A percentile compares a stretch with the other conserved stretches of the same genome.
phyloP scores from a whole-genome alignment of 2,329 filamentous ascomycete genomes.

The Microdochium bolleyi region DNA sequence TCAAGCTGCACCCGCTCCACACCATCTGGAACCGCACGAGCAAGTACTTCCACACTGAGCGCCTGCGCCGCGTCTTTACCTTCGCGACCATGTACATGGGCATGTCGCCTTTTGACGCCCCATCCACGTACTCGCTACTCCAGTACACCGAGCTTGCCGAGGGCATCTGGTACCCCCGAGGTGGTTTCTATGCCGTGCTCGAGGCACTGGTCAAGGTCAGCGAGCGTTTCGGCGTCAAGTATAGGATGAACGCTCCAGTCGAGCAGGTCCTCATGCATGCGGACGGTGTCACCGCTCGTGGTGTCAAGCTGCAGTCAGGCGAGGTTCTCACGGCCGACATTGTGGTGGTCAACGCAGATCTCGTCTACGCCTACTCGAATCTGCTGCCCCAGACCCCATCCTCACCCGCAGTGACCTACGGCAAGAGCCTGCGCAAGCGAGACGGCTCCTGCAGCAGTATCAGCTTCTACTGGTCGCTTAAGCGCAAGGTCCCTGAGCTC shows the following conservation, averaged over 20 bases:
- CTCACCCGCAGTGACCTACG: slow-evolving; percentile 17
- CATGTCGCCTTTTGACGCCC: slow-evolving; percentile 70
- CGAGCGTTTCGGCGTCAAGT: slow-evolving; percentile 52
- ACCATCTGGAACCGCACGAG: slow-evolving; percentile 59
- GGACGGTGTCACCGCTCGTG: slow-evolving; percentile 44
- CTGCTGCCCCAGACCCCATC: slow-evolving; percentile 44
- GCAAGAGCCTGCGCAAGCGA: slow-evolving; percentile 32
- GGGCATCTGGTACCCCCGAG: slow-evolving; percentile 68
- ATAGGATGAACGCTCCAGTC: slow-evolving; percentile 52
- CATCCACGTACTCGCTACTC: slow-evolving; percentile 64
- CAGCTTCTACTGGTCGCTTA: slow-evolving; percentile 69
- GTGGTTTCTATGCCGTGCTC: slow-evolving; percentile 61
- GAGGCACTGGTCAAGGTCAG: slow-evolving; percentile 57
- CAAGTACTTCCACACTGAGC: slow-evolving; percentile 62
- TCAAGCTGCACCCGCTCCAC: slow-evolving; percentile 62
- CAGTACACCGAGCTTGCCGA: slow-evolving; percentile 71
- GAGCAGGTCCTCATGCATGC: slow-evolving; percentile 41
- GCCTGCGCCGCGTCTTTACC: slow-evolving; percentile 63
- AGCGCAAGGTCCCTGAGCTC: slow-evolving; percentile 52
- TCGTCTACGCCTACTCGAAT: slow-evolving; percentile 67
- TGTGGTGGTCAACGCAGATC: slow-evolving; percentile 64
- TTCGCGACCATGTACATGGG: slow-evolving; percentile 81
- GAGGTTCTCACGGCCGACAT: slow-evolving; percentile 54
- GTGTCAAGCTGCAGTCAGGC: slow-evolving; percentile 51
- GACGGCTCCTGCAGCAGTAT: slow-evolving; percentile 63